These are phyloP conservation scores for Discostella pseudostelligera DNA, from an alignment of 108 stramenopile genomes.

Conservation along the genomic window DNA sequence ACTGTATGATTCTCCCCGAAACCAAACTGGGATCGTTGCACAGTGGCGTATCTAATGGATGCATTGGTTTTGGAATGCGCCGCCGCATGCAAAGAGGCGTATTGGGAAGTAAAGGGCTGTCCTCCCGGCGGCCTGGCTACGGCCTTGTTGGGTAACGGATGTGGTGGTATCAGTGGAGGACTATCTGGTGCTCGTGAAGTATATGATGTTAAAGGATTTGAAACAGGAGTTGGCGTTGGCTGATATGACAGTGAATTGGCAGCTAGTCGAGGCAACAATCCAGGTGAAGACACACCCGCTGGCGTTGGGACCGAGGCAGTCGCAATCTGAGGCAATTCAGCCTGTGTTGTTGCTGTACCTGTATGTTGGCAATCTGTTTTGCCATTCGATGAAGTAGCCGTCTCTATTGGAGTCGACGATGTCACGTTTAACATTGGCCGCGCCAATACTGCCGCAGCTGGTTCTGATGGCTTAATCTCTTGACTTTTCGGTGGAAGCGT, in stretches of 20 bases:
- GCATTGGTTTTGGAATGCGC: slow-evolving; percentile 48
- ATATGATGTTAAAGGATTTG: background rate
- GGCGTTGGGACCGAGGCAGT: slow-evolving; percentile 5
- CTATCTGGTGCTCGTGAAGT: background rate
- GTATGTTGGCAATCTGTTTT: background rate
- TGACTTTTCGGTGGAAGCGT: slow-evolving; percentile 8
- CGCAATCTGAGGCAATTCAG: background rate
- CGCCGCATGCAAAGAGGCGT: slow-evolving; percentile 37
- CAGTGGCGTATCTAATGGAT: slow-evolving; percentile 49
- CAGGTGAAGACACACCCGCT: slow-evolving; percentile 10
- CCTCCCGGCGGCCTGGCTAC: slow-evolving; percentile 7
- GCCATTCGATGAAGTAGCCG: slow-evolving; percentile 9
- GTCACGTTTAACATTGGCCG: slow-evolving; percentile 5
- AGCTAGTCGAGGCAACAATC: slow-evolving; percentile 6
- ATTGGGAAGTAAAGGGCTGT: slow-evolving; percentile 8
- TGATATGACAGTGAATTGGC: background rate
- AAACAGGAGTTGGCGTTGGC: background rate
- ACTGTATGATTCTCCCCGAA: slow-evolving; percentile 74
- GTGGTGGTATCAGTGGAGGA: slow-evolving; percentile 4
- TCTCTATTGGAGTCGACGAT: slow-evolving; percentile 15
- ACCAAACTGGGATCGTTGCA: slow-evolving; percentile 69
- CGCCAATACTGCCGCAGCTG: background rate
- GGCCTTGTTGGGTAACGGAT: background rate
- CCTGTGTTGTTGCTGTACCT: background rate
- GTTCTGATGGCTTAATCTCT: background rate